Conservation (phyloP, 139 green algal genomes). For the Astrephomene gubernaculifera region DNA sequence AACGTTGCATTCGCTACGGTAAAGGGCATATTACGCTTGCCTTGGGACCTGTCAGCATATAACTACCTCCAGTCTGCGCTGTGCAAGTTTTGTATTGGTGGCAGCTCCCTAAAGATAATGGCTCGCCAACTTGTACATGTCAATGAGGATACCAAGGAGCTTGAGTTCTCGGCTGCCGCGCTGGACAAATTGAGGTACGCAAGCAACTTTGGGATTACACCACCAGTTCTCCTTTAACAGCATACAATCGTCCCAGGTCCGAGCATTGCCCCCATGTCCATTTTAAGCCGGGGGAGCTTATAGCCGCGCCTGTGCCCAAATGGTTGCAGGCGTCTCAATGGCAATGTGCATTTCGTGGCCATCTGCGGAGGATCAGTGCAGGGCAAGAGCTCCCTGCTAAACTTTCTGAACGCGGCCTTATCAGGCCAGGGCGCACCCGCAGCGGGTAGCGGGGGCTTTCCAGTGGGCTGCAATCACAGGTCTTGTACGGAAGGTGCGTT, state of each 20-base stretch:
- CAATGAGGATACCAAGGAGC: neutral
- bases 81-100: neutral
- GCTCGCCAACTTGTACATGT: neutral
- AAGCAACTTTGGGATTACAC: neutral
- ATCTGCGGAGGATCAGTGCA: conserved; percentile 91
- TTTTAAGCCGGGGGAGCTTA: neutral
- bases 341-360: conserved; percentile 87
- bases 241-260: neutral
- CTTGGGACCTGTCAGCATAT: neutral
- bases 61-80: neutral
- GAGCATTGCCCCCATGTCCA: neutral
- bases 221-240: too few species aligned
- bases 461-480: conserved; percentile 6
- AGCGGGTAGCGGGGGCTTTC: neutral
- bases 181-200: neutral
- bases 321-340: conserved; percentile 46
- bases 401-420: conserved; percentile 79
- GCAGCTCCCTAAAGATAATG: neutral
- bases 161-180: neutral
- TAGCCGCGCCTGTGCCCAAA: neutral
- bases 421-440: neutral
- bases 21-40: neutral
- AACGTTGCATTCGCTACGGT: neutral
- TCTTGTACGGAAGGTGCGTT: conserved; percentile 22
- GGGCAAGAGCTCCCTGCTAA: conserved; percentile 95